Base-by-base conservation (phyloP, 192 early-diverging fungal genomes). In the Coemansia sp. region DNA sequence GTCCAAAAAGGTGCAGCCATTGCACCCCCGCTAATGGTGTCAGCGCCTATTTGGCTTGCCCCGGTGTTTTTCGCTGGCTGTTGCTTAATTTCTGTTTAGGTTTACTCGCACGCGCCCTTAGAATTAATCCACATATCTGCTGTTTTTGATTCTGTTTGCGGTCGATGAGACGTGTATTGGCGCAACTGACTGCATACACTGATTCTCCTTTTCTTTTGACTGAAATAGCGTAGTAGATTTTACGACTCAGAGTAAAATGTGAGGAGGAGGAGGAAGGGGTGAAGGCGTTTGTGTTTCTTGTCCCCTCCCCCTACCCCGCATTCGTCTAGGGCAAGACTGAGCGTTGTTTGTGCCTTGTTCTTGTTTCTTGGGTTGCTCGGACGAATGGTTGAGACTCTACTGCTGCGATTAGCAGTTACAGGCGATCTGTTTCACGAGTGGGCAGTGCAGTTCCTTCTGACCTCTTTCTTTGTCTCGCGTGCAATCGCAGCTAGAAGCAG, bases 181-280 rank as follows among this genome's bases (percentile, higher is more conserved):
- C 39, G 4, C 39, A 42, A 16, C 39, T 42, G 39, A 42, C 39
- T 42, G 39, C 39, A 13, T 42, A 49, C 24, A 47, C 35, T 23
- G 13, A 46, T 47, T 20, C 58, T 55, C 53, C 49, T 61, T 65
- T 65, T 64, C 58, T 68, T 28, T 61, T 47, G 65, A 64, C 62
- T 60, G 67, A 34, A 29, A 59, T 50, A 35, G 47, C 50, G 62
- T 59, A 68, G 72, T 67, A 74, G 64, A 49, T 61, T 50, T 29
- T 62, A 51, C 66, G 56, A 64, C 62, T 30, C 62, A 45, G n/a
- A n/a, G n/a, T n/a, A 25, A 60, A 53, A 32, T 65, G 72, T 57
- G 67, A 68, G 39, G 14, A 16, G 13, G 13, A 42, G n/a, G n/a
- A n/a, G n/a, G n/a, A n/a, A n/a, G n/a, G n/a, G n/a, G n/a, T 35